Evolutionary conservation across 768 basidiomycete genomes (phyloP), one percentile per base, ranked within the genome.

Genomic region (Mycena indigotica): DNA sequence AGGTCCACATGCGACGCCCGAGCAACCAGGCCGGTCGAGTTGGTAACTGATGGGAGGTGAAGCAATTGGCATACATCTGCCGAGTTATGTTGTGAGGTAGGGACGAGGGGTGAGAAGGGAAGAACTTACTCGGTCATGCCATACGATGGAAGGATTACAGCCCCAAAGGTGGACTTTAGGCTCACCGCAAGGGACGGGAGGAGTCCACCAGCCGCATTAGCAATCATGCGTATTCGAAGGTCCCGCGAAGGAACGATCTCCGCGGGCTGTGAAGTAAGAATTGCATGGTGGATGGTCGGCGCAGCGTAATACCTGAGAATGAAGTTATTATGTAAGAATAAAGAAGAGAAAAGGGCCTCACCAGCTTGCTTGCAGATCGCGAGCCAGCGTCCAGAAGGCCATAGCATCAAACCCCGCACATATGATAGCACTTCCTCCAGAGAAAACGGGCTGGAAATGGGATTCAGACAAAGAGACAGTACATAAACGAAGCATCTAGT

Each of bases 61-160:
- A 2, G 80, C 77, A 56, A 81, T 81, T 16, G 80, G 80, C 80
- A 81, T 81, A 57, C 77, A 80, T 69, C 77, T 78, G 57, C 19
- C 45, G 16, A 53, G 45, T 17, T 30, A 16, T 52, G 30, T 44
- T 35, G 40, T 55, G 56, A 58, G 50, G 8, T 16, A 12, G 26
- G 26, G 40, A 49, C 26, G 15, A 24, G 35, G 15, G 46, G 6
- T 28, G 46, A 28, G 30, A 53, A 10, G 3, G 25, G 4, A n/a
- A 28, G 26, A 50, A 65, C 73, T 41, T 53, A 76, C 75, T 82
- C 80, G 19, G 81, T 81, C 81, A 84, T 84, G 21, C 83, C 84
- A 65, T 84, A 85, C 2, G 83, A 84, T 23, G 84, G 84, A 8
- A 84, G 70, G n/a, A 86, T 75, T 8, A 77, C 75, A 2, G 83